These are phyloP conservation scores for Hymenochaete sp. DNA, from an alignment of 1,284 basidiomycete genomes.

Conservation along the genomic window DNA sequence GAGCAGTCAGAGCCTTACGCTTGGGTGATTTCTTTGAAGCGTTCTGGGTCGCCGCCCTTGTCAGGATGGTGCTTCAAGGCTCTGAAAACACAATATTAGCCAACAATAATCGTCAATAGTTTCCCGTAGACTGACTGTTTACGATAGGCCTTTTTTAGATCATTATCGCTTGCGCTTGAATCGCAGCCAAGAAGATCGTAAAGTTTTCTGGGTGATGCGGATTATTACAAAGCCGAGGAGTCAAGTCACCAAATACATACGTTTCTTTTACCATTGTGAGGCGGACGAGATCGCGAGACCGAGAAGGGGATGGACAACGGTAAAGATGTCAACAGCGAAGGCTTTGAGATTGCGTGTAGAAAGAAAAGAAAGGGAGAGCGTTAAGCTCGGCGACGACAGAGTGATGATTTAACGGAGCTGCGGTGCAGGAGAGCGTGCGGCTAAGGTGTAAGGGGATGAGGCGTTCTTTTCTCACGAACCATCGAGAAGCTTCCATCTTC, in stretches of 20 bases:
- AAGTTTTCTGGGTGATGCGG: constrained; percentile 56
- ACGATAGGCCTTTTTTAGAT: constrained; percentile 92
- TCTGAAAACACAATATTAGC: constrained; percentile 35
- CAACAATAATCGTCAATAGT: constrained; percentile 21
- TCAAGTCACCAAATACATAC: constrained; percentile 30
- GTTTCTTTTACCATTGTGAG: constrained; percentile 60
- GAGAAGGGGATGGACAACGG: constrained; percentile 17
- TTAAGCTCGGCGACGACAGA: constrained; percentile 19
- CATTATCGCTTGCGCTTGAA: constrained; percentile 68
- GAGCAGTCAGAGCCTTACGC: constrained; percentile 50
- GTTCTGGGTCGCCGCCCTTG: constrained; percentile 94
- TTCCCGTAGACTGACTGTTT: constrained; percentile 56
- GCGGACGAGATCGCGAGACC: constrained; percentile 17
- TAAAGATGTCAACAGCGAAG: not conserved
- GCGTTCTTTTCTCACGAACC: no score
- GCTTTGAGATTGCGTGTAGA: not conserved
- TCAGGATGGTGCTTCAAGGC: constrained; percentile 90
- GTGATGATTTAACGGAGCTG: no score
- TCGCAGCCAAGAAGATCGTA: constrained; percentile 82
- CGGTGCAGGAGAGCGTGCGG: no score
- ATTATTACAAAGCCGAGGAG: constrained; percentile 10
- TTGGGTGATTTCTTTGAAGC: constrained; percentile 97
- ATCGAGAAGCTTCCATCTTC: no score
- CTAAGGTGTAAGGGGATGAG: not conserved
- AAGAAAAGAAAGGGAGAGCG: constrained; percentile 7